Conservation (phyloP, 345 rosid genomes). For the Boechera stricta region DNA sequence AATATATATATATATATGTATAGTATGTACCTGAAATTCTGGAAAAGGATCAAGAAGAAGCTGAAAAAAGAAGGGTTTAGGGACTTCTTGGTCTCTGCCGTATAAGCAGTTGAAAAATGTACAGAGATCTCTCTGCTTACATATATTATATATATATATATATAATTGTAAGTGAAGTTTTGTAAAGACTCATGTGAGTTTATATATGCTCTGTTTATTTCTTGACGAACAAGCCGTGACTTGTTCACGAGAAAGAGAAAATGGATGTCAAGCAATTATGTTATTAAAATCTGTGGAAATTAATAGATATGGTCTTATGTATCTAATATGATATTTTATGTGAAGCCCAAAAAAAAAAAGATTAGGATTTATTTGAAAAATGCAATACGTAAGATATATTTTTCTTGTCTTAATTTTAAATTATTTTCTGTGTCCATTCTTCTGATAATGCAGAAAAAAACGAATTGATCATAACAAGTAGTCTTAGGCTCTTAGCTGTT, state of each 20-base stretch:
- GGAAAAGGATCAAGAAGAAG: conserved; percentile 30
- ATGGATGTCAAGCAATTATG: not conserved
- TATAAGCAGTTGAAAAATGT: conserved; percentile 18
- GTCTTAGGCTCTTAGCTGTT: conserved; percentile 23
- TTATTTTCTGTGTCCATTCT: not conserved
- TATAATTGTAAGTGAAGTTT: conserved; percentile 29
- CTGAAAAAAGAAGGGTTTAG: conserved; percentile 15
- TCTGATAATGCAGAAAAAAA: not conserved
- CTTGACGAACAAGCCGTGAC: conserved; percentile 44
- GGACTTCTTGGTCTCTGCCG: conserved; percentile 29
- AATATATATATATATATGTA: not conserved
- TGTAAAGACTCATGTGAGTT: conserved; percentile 11
- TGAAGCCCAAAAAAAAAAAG: not conserved
- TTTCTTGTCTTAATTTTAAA: not conserved
- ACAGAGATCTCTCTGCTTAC: conserved; percentile 24
- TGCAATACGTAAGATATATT: not conserved
- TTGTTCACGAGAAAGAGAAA: conserved; percentile 12
- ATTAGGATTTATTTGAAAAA: too few species aligned
- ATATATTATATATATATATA: not conserved
- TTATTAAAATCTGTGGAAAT: not conserved
- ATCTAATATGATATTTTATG: not conserved
- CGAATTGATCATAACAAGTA: not conserved
- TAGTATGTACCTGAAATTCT: conserved; percentile 10
- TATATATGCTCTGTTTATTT: conserved; percentile 32
- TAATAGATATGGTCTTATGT: not conserved